phyloP scores from a whole-genome alignment of 2,329 filamentous ascomycete genomes.

The Shiraia bambusicola region DNA sequence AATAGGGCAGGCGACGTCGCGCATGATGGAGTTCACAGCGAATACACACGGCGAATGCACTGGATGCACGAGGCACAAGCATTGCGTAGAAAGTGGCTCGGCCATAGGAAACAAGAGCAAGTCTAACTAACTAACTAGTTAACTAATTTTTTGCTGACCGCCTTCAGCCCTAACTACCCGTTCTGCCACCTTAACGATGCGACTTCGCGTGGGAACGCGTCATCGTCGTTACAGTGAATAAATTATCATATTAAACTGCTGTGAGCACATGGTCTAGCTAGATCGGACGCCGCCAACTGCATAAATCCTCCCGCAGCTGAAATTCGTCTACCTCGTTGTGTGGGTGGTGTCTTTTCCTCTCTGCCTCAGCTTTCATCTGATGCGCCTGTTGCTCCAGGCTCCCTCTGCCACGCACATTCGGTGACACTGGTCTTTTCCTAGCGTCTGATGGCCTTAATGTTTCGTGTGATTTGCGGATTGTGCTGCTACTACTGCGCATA shows the following conservation, averaged over 20 bases:
- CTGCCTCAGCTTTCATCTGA: slow-evolving; percentile 45
- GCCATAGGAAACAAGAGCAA: too few relatives aligned
- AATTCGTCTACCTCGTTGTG: slow-evolving; percentile 52
- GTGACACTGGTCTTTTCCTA: slow-evolving; percentile 13
- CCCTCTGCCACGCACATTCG: slow-evolving; percentile 38
- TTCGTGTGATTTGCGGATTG: slow-evolving; percentile 40
- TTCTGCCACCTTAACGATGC: slow-evolving; percentile 36
- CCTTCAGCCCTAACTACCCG: slow-evolving; percentile 27
- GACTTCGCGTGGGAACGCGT: slow-evolving; percentile 37
- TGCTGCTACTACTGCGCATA: slow-evolving; percentile 20
- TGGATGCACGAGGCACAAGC: slow-evolving; percentile 39
- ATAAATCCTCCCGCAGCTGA: slow-evolving; percentile 50
- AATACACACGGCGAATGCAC: slow-evolving; percentile 44
- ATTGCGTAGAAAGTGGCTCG: slow-evolving; percentile 37
- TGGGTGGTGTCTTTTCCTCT: slow-evolving; percentile 38
- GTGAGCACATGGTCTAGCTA: background rate
- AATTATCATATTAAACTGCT: background rate
- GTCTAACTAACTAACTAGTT: slow-evolving; percentile 5
- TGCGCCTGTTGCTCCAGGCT: slow-evolving; percentile 47
- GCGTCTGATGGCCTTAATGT: slow-evolving; percentile 34
- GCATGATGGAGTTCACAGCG: slow-evolving; percentile 40
- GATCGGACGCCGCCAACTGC: slow-evolving; percentile 47
- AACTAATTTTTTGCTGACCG: slow-evolving; percentile 31
- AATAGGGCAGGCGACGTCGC: slow-evolving; percentile 19
- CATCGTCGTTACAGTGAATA: slow-evolving; percentile 5